These are phyloP conservation scores for Entophlyctis helioformis DNA, from an alignment of 192 early-diverging fungal genomes.

Conservation along the genomic window DNA sequence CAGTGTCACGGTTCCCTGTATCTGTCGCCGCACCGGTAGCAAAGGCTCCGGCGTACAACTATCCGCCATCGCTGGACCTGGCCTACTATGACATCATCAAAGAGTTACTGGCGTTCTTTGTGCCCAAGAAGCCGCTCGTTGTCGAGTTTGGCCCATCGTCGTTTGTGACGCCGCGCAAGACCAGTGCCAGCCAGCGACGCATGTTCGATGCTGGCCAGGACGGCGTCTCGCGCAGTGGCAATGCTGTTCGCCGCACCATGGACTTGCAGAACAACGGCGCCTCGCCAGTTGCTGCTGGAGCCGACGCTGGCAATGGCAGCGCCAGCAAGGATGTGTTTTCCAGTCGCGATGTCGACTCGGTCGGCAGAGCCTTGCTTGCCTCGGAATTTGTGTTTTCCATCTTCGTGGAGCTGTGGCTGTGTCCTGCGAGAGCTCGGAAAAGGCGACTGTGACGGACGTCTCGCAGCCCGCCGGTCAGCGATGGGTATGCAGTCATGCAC, in stretches of 20 bases:
- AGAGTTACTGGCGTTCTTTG: slow-evolving; percentile 7
- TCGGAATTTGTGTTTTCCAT: slow-evolving; percentile 18
- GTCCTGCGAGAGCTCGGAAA: too few relatives aligned
- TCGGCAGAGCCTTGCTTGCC: slow-evolving; percentile 1
- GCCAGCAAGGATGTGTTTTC: background rate
- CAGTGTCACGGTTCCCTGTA: background rate
- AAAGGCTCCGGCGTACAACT: background rate
- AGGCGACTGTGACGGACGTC: too few relatives aligned
- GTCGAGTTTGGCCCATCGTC: background rate
- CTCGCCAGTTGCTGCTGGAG: background rate
- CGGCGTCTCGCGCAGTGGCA: background rate
- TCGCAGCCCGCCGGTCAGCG: too few relatives aligned
- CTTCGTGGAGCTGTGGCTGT: slow-evolving; percentile 24
- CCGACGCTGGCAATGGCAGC: background rate
- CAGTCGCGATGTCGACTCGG: background rate
- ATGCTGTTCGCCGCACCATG: background rate
- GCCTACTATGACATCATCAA: slow-evolving; percentile 1
- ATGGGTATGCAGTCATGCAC: too few relatives aligned
- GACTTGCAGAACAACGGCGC: background rate
- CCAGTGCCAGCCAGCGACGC: background rate
- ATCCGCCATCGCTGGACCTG: slow-evolving; percentile 2
- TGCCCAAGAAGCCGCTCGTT: background rate
- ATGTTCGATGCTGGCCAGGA: background rate
- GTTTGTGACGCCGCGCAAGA: too few relatives aligned
- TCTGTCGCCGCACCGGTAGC: background rate